Conservation (phyloP, 75 land plant species). For the Sequoia sempervirens region DNA sequence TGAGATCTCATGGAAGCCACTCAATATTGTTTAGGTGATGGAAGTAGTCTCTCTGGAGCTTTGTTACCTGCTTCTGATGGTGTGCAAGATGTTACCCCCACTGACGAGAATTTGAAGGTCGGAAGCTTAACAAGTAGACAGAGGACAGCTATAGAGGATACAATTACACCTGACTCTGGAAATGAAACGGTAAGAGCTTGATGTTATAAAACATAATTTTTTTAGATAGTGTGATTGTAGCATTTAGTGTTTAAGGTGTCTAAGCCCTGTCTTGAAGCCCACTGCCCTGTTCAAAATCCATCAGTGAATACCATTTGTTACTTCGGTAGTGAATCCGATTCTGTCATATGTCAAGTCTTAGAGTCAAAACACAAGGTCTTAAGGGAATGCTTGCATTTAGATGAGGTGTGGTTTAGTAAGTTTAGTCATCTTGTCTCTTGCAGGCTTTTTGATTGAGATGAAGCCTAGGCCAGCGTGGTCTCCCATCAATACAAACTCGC, state of each 20-base stretch:
- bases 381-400: constrained; percentile 6
- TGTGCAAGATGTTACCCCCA: not conserved
- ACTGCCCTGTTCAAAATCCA: not conserved
- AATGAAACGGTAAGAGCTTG: constrained; percentile 7
- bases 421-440: constrained; percentile 40
- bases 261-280: not conserved
- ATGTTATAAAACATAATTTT: not conserved
- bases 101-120: not conserved
- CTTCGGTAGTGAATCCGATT: not conserved
- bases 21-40: not conserved
- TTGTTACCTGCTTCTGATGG: not conserved
- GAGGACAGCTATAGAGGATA: constrained; percentile 8
- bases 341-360: not conserved
- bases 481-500: constrained; percentile 18
- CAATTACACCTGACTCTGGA: not conserved
- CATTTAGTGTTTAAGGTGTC: not conserved
- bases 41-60: not conserved
- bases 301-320: not conserved
- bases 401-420: constrained; percentile 38
- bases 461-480: constrained; percentile 23
- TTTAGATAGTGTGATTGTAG: not conserved
- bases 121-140: not conserved
- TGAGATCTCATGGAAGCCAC: not conserved
- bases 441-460: constrained; percentile 33
- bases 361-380: constrained; percentile 4